A percentile compares a stretch with the other conserved stretches of the same genome.
Conservation (phyloP, 2,329 filamentous ascomycete species). For the Fusarium falciforme region DNA sequence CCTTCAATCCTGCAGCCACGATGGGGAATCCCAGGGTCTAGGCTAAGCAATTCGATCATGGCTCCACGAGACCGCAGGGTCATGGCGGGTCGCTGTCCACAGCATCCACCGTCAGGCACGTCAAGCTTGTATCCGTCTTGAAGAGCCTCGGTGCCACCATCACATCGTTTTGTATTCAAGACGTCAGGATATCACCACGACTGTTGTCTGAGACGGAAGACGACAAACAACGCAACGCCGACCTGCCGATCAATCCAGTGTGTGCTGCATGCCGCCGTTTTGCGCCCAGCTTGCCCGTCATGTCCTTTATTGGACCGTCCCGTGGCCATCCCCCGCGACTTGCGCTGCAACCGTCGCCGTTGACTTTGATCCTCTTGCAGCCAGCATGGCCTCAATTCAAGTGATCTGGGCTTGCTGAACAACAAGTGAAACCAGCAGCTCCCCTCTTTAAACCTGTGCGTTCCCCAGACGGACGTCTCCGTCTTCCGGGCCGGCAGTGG, state of each 20-base stretch:
- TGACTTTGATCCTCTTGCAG: not conserved
- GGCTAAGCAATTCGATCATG: constrained; percentile 17
- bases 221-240: not conserved
- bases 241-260: constrained; percentile 7
- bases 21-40: constrained; percentile 28
- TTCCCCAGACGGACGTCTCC: constrained; percentile 6
- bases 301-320: constrained; percentile 2
- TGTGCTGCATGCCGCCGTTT: constrained; percentile 6
- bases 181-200: not conserved
- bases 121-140: not conserved
- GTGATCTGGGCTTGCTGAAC: not conserved
- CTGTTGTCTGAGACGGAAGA: not conserved
- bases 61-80: constrained; percentile 22
- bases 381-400: not conserved
- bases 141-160: constrained; percentile 2
- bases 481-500: constrained; percentile 20
- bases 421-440: not conserved
- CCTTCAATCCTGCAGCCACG: constrained; percentile 12
- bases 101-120: not conserved
- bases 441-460: not conserved
- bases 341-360: not conserved
- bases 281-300: not conserved
- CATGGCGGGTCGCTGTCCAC: constrained; percentile 4
- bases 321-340: not conserved
- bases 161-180: not conserved